Conservation (phyloP, 2,329 filamentous ascomycete genomes). For the Trichoderma koningiopsis region DNA sequence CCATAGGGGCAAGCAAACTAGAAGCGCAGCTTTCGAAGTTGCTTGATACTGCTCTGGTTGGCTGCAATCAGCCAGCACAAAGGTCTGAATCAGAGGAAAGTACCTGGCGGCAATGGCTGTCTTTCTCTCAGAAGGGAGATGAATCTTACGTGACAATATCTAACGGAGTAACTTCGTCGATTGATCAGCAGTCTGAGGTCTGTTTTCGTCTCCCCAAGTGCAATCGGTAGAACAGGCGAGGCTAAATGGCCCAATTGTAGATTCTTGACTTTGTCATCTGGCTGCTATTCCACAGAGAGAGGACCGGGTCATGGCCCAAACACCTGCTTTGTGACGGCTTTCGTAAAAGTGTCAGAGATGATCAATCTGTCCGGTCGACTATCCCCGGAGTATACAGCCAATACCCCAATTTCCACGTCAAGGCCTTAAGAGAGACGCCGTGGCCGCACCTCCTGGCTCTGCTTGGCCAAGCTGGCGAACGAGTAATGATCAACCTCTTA, state of each 20-base stretch:
- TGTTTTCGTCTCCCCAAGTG: slow-evolving; percentile 20
- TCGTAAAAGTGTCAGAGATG: slow-evolving; percentile 48
- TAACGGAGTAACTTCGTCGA: slow-evolving; percentile 45
- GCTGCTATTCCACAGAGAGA: slow-evolving; percentile 68
- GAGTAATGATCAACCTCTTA: slow-evolving; percentile 75
- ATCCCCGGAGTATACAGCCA: slow-evolving; percentile 68
- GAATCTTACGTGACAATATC: slow-evolving; percentile 59
- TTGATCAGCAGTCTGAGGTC: slow-evolving; percentile 67
- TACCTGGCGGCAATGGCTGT: slow-evolving; percentile 58
- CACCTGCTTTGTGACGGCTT: slow-evolving; percentile 87
- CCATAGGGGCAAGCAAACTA: slow-evolving; percentile 32
- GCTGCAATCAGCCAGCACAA: slow-evolving; percentile 38
- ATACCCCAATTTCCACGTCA: slow-evolving; percentile 70
- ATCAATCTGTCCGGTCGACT: slow-evolving; percentile 37
- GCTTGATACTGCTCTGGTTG: slow-evolving; percentile 72
- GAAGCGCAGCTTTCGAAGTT: slow-evolving; percentile 55
- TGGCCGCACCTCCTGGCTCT: slow-evolving; percentile 78
- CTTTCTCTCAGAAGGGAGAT: slow-evolving; percentile 64
- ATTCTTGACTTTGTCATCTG: slow-evolving; percentile 78
- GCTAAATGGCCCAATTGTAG: slow-evolving; percentile 45
- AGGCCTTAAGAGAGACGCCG: slow-evolving; percentile 65
- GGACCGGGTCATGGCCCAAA: slow-evolving; percentile 55
- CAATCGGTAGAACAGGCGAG: not conserved
- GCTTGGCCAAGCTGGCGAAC: slow-evolving; percentile 73
- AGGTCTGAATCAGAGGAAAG: slow-evolving; percentile 35